Base-by-base conservation (phyloP, 768 basidiomycete genomes). In the Boletellus emodensis region DNA sequence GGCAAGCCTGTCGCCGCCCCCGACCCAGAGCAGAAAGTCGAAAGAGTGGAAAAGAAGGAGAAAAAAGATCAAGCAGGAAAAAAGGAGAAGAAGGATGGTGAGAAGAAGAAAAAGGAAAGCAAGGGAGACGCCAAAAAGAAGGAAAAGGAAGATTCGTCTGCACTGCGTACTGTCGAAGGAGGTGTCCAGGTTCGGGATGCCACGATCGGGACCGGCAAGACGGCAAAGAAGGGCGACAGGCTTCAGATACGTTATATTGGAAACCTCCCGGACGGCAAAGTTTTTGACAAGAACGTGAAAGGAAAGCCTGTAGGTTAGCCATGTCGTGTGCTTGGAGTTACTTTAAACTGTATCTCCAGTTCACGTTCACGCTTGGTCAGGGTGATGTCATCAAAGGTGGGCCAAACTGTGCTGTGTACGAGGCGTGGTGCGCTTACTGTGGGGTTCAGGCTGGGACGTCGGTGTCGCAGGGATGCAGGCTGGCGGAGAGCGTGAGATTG, bases 231-330 rank as follows among this genome's bases (percentile, higher is more conserved):
- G 48, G 94, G 94, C 14, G 83, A 86, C 71, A 84, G 74, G 38
- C 78, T 96, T 43, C 75, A 74, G 47, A 90, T 98, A 86, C 77
- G 95, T 50, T 98, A 97, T 71, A 85, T 98, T 59, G 95, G 95
- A 57, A 95, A 94, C 73, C 75, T 96, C 38, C 67, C 72, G 45
- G 82, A 84, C 53, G 88, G 87, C 58, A 85, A 82, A 58, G 56
- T 83, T 17, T 93, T 93, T 57, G 91, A 94, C 71, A 74, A 78
- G 57, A 93, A 93, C 68, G 80, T 75, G 57, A 86, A 83, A 67
- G 94, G 94, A 59, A 85, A 87, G 61, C 91, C 93, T 22, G 90
- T 95, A 64, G 62, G 85, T 71, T 14, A 24, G 14, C 15, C 20
- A 42, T 37, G 41, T 64, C 49, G 8, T 54, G 17, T 39, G n/a